Percentiles rank a stretch among this genome's conserved stretches.
Evolutionary conservation across 768 basidiomycete species (phyloP).

Genomic region (Leucogyrophana mollusca): DNA sequence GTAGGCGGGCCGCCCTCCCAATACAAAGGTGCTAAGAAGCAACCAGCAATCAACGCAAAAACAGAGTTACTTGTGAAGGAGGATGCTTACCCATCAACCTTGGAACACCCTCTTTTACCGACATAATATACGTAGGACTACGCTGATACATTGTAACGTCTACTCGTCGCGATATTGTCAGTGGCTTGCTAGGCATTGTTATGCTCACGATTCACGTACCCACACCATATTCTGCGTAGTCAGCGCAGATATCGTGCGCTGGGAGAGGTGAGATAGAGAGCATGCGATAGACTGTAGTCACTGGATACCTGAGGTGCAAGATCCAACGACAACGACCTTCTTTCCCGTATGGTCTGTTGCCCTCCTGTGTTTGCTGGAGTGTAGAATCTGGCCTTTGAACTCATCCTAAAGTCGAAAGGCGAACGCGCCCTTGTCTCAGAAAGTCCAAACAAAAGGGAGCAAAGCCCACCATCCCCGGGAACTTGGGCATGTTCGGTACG

Average conservation of each 20-base stretch:
- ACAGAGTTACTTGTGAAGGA: neutral
- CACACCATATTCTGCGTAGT: slow-evolving; percentile 37
- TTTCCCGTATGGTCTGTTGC: slow-evolving; percentile 31
- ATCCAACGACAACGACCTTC: slow-evolving; percentile 37
- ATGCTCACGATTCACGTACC: too few species aligned
- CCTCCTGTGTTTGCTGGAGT: slow-evolving; percentile 29
- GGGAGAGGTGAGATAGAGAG: slow-evolving; percentile 1
- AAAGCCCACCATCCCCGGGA: slow-evolving; percentile 35
- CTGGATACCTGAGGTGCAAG: slow-evolving; percentile 27
- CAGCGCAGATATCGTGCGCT: slow-evolving; percentile 46
- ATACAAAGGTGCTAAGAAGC: slow-evolving; percentile 26
- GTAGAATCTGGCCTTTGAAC: slow-evolving; percentile 30
- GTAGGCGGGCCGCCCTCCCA: slow-evolving; percentile 47
- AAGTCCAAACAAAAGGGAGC: too few species aligned
- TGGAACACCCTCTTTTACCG: slow-evolving; percentile 31
- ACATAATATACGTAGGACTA: slow-evolving; percentile 46
- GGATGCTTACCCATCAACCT: neutral
- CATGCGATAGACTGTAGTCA: slow-evolving; percentile 10
- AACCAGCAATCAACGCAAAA: neutral
- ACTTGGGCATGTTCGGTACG: slow-evolving; percentile 38
- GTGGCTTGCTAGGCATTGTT: neutral
- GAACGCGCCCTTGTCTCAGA: too few species aligned
- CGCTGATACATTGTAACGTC: slow-evolving; percentile 63
- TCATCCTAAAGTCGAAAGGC: slow-evolving; percentile 14
- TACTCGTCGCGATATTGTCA: slow-evolving; percentile 11